Evolutionary conservation across 192 early-diverging fungal genomes (phyloP).

Genomic region (Allomyces macrogynus): DNA sequence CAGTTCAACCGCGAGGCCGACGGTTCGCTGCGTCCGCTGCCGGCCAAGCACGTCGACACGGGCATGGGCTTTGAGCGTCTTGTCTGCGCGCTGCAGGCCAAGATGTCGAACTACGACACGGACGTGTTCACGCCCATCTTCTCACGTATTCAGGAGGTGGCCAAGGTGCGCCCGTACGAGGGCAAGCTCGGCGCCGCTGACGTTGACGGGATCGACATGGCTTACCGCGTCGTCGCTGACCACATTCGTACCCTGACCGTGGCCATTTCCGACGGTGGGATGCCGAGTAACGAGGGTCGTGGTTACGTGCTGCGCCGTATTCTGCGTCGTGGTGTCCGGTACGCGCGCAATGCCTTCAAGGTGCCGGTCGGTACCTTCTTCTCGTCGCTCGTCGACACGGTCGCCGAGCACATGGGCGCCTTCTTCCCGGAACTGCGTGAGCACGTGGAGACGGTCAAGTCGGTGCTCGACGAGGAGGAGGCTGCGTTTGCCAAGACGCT

Average conservation of each 20-base stretch:
- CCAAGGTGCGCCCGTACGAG: constrained; percentile 61
- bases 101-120: constrained; percentile 94
- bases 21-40: constrained; percentile 63
- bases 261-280: constrained; percentile 85
- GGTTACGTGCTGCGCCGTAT: constrained; percentile 96
- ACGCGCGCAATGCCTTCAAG: constrained; percentile 78
- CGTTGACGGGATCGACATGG: constrained; percentile 86
- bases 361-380: constrained; percentile 84
- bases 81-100: constrained; percentile 81
- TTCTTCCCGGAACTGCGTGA: constrained; percentile 75
- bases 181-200: constrained; percentile 80
- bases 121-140: constrained; percentile 77
- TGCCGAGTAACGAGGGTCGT: constrained; percentile 94
- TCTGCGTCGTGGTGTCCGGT: constrained; percentile 80
- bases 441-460: constrained; percentile 67
- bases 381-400: constrained; percentile 73
- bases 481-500: constrained; percentile 83
- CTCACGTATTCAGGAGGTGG: constrained; percentile 59
- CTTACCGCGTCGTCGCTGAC: constrained; percentile 95
- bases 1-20: constrained; percentile 93
- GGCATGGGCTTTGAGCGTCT: constrained; percentile 93
- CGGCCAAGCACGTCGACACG: constrained; percentile 95
- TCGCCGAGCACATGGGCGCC: constrained; percentile 75
- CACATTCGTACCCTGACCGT: constrained; percentile 91
- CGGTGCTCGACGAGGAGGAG: constrained; percentile 92